These are phyloP conservation scores for Starmerella riodocensis DNA, from an alignment of 805 yeast species.

Conservation along the genomic window DNA sequence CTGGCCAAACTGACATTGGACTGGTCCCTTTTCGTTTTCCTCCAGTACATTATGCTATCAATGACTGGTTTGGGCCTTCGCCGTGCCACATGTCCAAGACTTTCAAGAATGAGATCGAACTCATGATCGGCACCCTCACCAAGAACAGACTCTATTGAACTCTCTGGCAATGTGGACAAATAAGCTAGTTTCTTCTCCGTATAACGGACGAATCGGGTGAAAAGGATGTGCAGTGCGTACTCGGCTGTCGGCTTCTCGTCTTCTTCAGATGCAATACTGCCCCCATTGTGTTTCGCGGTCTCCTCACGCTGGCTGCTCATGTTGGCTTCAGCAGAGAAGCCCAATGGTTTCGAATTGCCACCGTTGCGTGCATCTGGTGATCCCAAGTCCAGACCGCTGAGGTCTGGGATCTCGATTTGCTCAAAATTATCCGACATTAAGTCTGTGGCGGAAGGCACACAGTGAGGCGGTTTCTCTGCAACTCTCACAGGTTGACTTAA, in stretches of 20 bases:
- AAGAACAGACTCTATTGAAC: slow-evolving; percentile 56
- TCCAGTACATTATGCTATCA: slow-evolving; percentile 97
- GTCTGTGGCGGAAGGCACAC: too few species aligned
- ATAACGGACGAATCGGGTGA: slow-evolving; percentile 87
- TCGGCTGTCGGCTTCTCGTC: slow-evolving; percentile 33
- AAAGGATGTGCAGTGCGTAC: slow-evolving; percentile 84
- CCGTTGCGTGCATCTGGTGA: not conserved
- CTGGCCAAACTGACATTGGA: slow-evolving; percentile 63
- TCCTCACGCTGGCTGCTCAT: not conserved
- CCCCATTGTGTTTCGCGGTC: not conserved
- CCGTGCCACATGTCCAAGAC: slow-evolving; percentile 82
- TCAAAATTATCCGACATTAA: slow-evolving; percentile 30
- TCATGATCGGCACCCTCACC: slow-evolving; percentile 77
- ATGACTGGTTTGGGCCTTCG: slow-evolving; percentile 89
- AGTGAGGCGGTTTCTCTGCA: too few species aligned
- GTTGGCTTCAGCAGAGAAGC: too few species aligned
- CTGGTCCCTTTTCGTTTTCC: slow-evolving; percentile 81
- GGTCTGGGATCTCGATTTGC: slow-evolving; percentile 22
- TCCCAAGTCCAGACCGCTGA: slow-evolving; percentile 4
- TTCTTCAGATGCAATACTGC: slow-evolving; percentile 4
- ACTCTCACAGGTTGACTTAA: too few species aligned
- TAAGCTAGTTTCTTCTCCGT: slow-evolving; percentile 76
- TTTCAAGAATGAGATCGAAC: slow-evolving; percentile 73
- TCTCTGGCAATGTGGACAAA: slow-evolving; percentile 52
- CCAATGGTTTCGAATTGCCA: not conserved